These are phyloP conservation scores for Cercophora samala DNA, from an alignment of 495 filamentous ascomycete genomes.

Conservation along the genomic window DNA sequence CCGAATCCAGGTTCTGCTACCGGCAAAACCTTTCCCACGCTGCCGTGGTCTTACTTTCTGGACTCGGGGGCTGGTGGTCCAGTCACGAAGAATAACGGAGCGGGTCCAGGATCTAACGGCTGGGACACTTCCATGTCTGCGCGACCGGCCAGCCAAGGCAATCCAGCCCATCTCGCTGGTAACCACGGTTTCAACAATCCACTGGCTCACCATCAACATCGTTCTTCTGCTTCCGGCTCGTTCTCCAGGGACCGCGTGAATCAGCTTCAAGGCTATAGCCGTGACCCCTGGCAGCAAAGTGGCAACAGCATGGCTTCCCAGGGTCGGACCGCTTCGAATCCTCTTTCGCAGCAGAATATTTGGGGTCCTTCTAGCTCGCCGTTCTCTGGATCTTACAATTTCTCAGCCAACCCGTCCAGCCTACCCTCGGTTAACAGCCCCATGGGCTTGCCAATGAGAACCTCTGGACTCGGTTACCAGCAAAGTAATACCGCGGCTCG, in stretches of 20 bases:
- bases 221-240: constrained; percentile 3
- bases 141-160: constrained; percentile 25
- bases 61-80: constrained; percentile 30
- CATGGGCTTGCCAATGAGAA: constrained; percentile 25
- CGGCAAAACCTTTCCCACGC: constrained; percentile 38
- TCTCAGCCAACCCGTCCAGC: constrained; percentile 24
- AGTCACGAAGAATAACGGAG: constrained; percentile 5
- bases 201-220: constrained; percentile 10
- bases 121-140: constrained; percentile 19
- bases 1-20: constrained; percentile 35
- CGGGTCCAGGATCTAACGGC: not conserved
- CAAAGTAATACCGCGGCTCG: not conserved
- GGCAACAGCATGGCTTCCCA: not conserved
- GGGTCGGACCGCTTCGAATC: constrained; percentile 8
- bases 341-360: not conserved
- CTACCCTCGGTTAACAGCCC: constrained; percentile 32
- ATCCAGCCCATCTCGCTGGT: constrained; percentile 7
- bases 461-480: constrained; percentile 8
- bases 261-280: not conserved
- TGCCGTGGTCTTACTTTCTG: constrained; percentile 47
- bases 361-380: constrained; percentile 19
- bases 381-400: constrained; percentile 26
- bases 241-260: constrained; percentile 5
- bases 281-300: not conserved
- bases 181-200: constrained; percentile 7